Conservation (phyloP, 345 rosid species). For the Moricandia moricandioides region DNA sequence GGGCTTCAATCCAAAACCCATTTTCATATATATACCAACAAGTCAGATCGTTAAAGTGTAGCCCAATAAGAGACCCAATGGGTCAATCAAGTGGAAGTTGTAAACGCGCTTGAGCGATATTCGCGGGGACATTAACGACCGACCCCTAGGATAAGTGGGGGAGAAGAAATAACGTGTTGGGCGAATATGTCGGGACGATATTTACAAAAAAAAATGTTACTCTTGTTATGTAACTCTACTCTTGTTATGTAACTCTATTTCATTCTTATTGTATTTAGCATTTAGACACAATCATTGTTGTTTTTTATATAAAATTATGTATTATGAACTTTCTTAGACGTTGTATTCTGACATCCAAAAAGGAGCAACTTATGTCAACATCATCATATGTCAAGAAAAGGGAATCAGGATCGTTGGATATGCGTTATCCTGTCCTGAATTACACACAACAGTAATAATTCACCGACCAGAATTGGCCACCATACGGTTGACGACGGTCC, state of each 20-base stretch:
- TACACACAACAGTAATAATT: slow-evolving; percentile 9
- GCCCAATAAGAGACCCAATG: not conserved
- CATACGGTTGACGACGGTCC: not conserved
- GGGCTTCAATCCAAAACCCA: not conserved
- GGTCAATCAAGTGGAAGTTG: not conserved
- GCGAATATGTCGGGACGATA: too few species aligned
- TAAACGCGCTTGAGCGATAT: not conserved
- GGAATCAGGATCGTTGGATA: slow-evolving; percentile 4
- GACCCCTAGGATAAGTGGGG: too few species aligned
- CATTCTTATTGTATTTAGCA: too few species aligned
- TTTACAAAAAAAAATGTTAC: too few species aligned
- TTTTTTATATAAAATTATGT: not conserved
- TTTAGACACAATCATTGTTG: not conserved
- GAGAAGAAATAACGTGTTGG: too few species aligned
- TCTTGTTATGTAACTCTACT: too few species aligned
- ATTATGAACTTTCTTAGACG: not conserved
- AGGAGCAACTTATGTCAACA: not conserved
- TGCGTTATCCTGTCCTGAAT: slow-evolving; percentile 1
- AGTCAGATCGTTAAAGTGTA: not conserved
- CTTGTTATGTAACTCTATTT: too few species aligned
- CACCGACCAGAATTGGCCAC: slow-evolving; percentile 2
- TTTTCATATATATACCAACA: not conserved
- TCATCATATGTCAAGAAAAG: not conserved
- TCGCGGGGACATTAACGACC: not conserved
- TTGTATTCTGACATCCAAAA: not conserved